Percentiles rank a stretch among this genome's conserved stretches.
These are phyloP conservation scores for Fusarium redolens DNA, from an alignment of 2,329 filamentous ascomycete genomes.

Conservation along the genomic window DNA sequence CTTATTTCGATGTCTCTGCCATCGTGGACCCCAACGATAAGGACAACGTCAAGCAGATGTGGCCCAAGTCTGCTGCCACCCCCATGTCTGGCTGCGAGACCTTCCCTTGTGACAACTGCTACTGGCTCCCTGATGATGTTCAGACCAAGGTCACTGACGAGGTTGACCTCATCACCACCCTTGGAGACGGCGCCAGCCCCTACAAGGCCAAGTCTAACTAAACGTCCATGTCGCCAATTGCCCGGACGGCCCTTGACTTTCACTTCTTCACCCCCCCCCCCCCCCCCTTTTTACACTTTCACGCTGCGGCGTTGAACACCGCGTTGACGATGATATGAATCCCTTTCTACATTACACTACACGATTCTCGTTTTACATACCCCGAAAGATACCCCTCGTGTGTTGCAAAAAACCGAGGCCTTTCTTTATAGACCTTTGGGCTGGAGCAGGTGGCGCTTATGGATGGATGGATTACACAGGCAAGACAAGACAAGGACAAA, in stretches of 20 bases:
- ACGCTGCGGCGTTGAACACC: constrained; percentile 44
- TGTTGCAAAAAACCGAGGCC: constrained; percentile 38
- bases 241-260: constrained; percentile 26
- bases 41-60: constrained; percentile 66
- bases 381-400: constrained; percentile 48
- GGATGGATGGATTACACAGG: constrained; percentile 34
- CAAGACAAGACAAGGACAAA: constrained; percentile 35
- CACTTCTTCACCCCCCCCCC: constrained; percentile 14
- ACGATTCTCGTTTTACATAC: constrained; percentile 41
- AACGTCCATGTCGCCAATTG: constrained; percentile 13
- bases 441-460: constrained; percentile 45
- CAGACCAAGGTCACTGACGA: constrained; percentile 65
- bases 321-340: constrained; percentile 44
- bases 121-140: constrained; percentile 65
- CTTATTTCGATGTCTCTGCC: constrained; percentile 69
- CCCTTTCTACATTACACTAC: constrained; percentile 28
- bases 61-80: constrained; percentile 52
- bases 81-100: constrained; percentile 62
- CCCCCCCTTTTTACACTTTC: constrained; percentile 12
- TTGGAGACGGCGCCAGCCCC: constrained; percentile 53
- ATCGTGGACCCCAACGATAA: constrained; percentile 64
- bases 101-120: constrained; percentile 66
- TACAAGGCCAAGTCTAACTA: constrained; percentile 23
- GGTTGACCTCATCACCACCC: constrained; percentile 62
- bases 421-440: constrained; percentile 43